Conservation (phyloP, 768 basidiomycete species). For the Chalciporus piperatus region DNA sequence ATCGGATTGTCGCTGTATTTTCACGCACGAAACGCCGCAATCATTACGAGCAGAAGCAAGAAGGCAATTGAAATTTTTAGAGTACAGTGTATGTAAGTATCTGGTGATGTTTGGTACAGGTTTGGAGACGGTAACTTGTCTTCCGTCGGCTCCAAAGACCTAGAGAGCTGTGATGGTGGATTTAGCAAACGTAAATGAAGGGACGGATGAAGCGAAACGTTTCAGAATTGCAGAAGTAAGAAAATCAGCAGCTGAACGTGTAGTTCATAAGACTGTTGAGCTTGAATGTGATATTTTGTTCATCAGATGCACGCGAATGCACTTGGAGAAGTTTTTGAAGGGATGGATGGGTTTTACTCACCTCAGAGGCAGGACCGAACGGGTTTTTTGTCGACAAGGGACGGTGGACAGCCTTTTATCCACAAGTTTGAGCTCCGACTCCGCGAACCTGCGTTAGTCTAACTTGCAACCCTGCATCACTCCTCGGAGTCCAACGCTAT, state of each 20-base stretch:
- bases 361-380: background rate
- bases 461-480: too few species aligned
- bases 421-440: constrained; percentile 5
- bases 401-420: background rate
- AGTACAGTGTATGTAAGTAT: too few species aligned
- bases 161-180: background rate
- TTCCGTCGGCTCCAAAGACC: too few species aligned
- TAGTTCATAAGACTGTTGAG: constrained; percentile 47
- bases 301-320: constrained; percentile 28
- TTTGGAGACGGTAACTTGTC: too few species aligned
- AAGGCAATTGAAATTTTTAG: too few species aligned
- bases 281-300: constrained; percentile 43
- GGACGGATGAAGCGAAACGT: background rate
- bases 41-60: too few species aligned
- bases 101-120: too few species aligned
- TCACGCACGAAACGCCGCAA: too few species aligned
- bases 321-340: background rate
- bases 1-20: background rate
- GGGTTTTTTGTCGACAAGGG: too few species aligned
- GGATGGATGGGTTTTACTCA: background rate
- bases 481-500: too few species aligned
- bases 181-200: background rate
- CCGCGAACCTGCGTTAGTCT: background rate
- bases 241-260: constrained; percentile 37
- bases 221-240: constrained; percentile 47